Evolutionary conservation across 2,329 filamentous ascomycete species (phyloP).

Genomic region (Purpureocillium takamizusanense): DNA sequence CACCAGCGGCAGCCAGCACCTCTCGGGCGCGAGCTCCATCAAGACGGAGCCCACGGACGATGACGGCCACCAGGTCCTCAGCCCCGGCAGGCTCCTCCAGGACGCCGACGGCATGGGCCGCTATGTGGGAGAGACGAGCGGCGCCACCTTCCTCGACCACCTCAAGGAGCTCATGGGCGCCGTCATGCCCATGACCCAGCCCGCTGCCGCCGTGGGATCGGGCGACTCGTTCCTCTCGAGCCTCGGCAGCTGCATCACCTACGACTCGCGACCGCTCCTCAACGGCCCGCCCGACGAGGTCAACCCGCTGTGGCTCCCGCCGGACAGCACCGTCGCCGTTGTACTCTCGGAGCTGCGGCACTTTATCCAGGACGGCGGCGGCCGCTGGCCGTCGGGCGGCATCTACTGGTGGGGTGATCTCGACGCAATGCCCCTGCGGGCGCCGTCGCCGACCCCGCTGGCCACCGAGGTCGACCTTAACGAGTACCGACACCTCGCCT

Average conservation of each 20-base stretch:
- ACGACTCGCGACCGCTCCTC: conserved; percentile 32
- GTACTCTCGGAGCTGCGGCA: conserved; percentile 31
- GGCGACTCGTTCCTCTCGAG: conserved; percentile 26
- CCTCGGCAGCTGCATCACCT: conserved; percentile 36
- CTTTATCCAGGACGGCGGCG: conserved; percentile 36
- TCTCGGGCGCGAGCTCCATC: conserved; percentile 2
- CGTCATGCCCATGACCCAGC: conserved; percentile 2
- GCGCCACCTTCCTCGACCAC: conserved; percentile 39
- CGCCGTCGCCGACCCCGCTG: conserved; percentile 6
- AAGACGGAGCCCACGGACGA: conserved; percentile 12
- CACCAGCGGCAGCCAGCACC: conserved; percentile 1
- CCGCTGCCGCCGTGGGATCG: conserved; percentile 3
- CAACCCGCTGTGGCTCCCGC: conserved; percentile 30
- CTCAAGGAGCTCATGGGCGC: conserved; percentile 36
- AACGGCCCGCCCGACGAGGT: conserved; percentile 17
- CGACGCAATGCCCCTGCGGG: conserved; percentile 17
- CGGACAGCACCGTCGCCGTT: conserved; percentile 22
- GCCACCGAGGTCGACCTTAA: conserved; percentile 14
- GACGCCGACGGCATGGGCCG: conserved; percentile 34
- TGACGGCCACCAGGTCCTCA: conserved; percentile 11
- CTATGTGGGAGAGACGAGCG: conserved; percentile 40
- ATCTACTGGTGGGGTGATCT: conserved; percentile 40
- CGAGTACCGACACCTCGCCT: conserved; percentile 28
- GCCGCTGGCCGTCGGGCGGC: conserved; percentile 32
- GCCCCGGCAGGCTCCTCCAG: conserved; percentile 31